Conservation (phyloP, 1,284 basidiomycete species). For the Meripilus lineatus region DNA sequence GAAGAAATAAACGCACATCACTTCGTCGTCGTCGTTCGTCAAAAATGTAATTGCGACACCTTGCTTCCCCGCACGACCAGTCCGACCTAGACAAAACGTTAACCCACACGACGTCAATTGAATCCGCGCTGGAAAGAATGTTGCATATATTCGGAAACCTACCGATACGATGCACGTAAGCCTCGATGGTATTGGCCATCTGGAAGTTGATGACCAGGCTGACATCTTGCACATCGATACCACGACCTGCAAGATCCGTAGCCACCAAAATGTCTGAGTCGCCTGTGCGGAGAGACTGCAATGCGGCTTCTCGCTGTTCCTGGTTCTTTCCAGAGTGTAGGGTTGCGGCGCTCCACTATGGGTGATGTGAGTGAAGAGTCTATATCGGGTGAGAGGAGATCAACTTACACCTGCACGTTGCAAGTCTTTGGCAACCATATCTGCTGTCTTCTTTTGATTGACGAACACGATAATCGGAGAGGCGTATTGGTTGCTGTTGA, state of each 20-base stretch:
- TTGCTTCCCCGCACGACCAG: constrained; percentile 94
- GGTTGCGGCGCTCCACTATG: constrained; percentile 81
- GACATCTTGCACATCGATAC: constrained; percentile 98
- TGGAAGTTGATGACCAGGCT: constrained; percentile 96
- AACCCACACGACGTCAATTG: constrained; percentile 5
- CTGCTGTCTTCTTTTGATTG: constrained; percentile 98
- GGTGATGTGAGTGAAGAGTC: constrained; percentile 9
- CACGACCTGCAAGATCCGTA: constrained; percentile 95
- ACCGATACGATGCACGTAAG: constrained; percentile 97
- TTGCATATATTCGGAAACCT: constrained; percentile 20
- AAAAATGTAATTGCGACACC: constrained; percentile 95
- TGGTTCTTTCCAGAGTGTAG: constrained; percentile 98
- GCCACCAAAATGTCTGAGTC: constrained; percentile 87
- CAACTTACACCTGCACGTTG: constrained; percentile 71
- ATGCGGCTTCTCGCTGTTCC: constrained; percentile 90
- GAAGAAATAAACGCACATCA: constrained; percentile 67
- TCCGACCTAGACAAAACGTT: constrained; percentile 59
- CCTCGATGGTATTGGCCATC: constrained; percentile 95
- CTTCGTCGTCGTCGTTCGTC: constrained; percentile 93
- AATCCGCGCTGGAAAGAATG: neutral
- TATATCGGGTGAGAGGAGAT: constrained; percentile 12
- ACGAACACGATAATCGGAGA: constrained; percentile 98
- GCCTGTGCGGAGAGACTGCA: constrained; percentile 83
- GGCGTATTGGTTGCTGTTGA: constrained; percentile 77
- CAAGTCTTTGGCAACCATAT: constrained; percentile 92